Evolutionary conservation across 2,329 filamentous ascomycete genomes (phyloP).

Genomic region (Diaporthe sp.): DNA sequence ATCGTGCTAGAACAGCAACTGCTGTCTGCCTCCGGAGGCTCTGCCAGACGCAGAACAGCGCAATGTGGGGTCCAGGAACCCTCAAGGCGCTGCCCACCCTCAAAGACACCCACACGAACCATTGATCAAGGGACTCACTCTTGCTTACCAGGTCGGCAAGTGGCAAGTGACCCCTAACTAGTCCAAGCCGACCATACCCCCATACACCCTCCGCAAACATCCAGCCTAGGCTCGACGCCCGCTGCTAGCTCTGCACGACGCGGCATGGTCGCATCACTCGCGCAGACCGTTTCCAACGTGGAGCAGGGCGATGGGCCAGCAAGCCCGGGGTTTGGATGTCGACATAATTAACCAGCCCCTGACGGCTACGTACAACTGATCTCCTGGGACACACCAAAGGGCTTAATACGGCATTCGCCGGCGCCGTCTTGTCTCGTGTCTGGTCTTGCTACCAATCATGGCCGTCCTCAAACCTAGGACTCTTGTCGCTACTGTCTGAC

Average conservation of each 20-base stretch:
- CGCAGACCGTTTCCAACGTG: conserved; percentile 15
- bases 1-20: background rate
- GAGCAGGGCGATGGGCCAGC: conserved; percentile 32
- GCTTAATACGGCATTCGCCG: background rate
- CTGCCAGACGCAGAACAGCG: background rate
- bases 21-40: conserved; percentile 8
- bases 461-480: background rate
- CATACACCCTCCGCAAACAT: background rate
- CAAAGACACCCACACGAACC: conserved; percentile 3
- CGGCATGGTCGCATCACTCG: conserved; percentile 19
- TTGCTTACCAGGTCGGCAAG: background rate
- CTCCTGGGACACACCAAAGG: background rate
- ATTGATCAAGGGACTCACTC: background rate
- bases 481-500: conserved; percentile 4
- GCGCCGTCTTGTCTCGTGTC: background rate
- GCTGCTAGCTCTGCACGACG: conserved; percentile 23
- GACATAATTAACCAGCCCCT: background rate
- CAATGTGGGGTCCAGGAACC: conserved; percentile 10
- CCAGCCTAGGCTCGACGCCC: conserved; percentile 7
- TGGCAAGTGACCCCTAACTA: background rate
- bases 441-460: background rate
- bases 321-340: conserved; percentile 5
- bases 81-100: background rate
- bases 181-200: background rate
- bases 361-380: background rate